Evolutionary conservation across 176 grass and related monocot genomes (phyloP).

Genomic region (Themeda triandra): DNA sequence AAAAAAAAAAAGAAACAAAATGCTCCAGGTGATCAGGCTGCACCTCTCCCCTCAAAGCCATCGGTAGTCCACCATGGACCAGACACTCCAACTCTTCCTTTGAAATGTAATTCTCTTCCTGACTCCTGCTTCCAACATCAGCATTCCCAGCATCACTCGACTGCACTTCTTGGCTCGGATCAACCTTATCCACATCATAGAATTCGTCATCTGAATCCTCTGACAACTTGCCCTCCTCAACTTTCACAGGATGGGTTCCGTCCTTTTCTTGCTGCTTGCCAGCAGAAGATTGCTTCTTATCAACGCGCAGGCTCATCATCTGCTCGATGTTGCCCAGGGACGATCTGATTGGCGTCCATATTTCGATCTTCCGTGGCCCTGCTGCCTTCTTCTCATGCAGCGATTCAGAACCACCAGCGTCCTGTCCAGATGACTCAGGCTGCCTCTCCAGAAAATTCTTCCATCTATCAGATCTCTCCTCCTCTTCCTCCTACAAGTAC

Average conservation of each 20-base stretch:
- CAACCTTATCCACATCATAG: conserved; percentile 83
- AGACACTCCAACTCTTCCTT: conserved; percentile 91
- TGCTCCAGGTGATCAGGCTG: background rate
- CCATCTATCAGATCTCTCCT: conserved; percentile 99
- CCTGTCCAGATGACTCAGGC: conserved; percentile 32
- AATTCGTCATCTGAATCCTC: conserved; percentile 94
- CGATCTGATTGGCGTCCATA: conserved; percentile 67
- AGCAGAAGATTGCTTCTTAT: conserved; percentile 44
- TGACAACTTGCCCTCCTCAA: conserved; percentile 55
- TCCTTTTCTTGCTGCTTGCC: conserved; percentile 21
- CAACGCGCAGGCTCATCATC: conserved; percentile 69
- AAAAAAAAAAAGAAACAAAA: conserved; percentile 11
- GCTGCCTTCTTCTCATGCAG: background rate
- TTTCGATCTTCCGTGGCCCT: conserved; percentile 41
- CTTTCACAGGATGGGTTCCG: conserved; percentile 30
- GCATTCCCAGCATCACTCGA: conserved; percentile 44
- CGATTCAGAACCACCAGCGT: conserved; percentile 20
- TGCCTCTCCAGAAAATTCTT: conserved; percentile 80
- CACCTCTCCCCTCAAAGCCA: conserved; percentile 99
- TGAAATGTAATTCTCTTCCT: conserved; percentile 51
- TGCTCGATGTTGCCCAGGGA: conserved; percentile 75
- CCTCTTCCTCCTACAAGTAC: conserved; percentile 82
- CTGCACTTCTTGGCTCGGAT: conserved; percentile 67
- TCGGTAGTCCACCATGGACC: conserved; percentile 89
- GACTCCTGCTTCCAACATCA: conserved; percentile 30